Evolutionary conservation across 2,329 filamentous ascomycete species (phyloP).

Genomic region (Botryotinia calthae): DNA sequence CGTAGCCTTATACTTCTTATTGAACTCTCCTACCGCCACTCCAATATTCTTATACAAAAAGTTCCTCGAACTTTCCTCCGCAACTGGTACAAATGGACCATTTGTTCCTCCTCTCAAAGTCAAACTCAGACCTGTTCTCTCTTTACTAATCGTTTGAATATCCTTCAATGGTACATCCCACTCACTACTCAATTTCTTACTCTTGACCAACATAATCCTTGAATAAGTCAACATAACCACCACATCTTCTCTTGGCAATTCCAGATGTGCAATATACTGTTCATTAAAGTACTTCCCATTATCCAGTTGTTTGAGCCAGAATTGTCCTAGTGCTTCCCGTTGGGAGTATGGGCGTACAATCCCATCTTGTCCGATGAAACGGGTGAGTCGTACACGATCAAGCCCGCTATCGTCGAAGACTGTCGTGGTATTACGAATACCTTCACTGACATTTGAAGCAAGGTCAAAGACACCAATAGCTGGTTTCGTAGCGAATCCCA

Average conservation of each 20-base stretch:
- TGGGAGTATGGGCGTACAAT: slow-evolving; percentile 93
- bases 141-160: slow-evolving; percentile 94
- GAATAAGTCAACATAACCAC: slow-evolving; percentile 85
- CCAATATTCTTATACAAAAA: slow-evolving; percentile 66
- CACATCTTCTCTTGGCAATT: slow-evolving; percentile 84
- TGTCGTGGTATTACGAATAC: slow-evolving; percentile 96
- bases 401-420: slow-evolving; percentile 95
- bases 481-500: slow-evolving; percentile 94
- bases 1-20: slow-evolving; percentile 50
- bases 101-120: slow-evolving; percentile 86
- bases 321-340: slow-evolving; percentile 92
- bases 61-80: slow-evolving; percentile 72
- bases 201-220: slow-evolving; percentile 86
- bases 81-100: slow-evolving; percentile 90
- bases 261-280: slow-evolving; percentile 92
- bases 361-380: slow-evolving; percentile 88
- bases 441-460: slow-evolving; percentile 94
- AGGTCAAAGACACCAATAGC: slow-evolving; percentile 96
- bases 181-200: slow-evolving; percentile 79
- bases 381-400: slow-evolving; percentile 88
- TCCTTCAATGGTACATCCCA: slow-evolving; percentile 97
- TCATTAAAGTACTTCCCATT: slow-evolving; percentile 98
- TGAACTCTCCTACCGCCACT: slow-evolving; percentile 65
- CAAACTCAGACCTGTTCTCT: slow-evolving; percentile 88
- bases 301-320: slow-evolving; percentile 98